Base-by-base conservation (phyloP, 352 stramenopile species). In the Phytophthora sp. region DNA sequence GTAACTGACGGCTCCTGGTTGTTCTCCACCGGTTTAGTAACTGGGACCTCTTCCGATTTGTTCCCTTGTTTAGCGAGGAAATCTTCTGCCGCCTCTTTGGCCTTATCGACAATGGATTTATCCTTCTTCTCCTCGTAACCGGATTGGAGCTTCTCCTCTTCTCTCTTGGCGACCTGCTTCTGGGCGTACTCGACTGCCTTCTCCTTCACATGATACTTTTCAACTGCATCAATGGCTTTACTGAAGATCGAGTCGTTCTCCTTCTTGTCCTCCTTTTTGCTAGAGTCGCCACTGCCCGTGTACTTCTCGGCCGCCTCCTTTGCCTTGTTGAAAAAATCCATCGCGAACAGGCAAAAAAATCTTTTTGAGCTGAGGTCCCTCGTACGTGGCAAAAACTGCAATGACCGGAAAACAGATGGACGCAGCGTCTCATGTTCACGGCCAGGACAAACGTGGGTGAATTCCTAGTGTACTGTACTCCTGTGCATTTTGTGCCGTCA, bases 181-280 rank as follows among this genome's bases (percentile, higher is more conserved):
- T 74, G 59, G 0, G 66, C 66, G 35, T 54, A 74, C 49, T 70
- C 59, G 27, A 45, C 59, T 15, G 54, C 53, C 41, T 73, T 73
- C 6, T 73, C 65, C 59, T 73, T 73, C 4, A 63, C 59, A 16
- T 73, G 65, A 16, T 73, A 73, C 45, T 73, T 70, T 15, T 74
- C 66, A 9, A 63, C 56, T 13, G 46, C 54, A 27, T 45, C 60
- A 27, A 66, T 62, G 2, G 60, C 66, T 16, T 74, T 69, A 16
- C 33, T 42, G 26, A 74, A 63, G 20, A 74, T 58, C 4, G 46
- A 65, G 16, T 69, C 59, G 16, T 21, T 50, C 29, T 73, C 53
- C n/a, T 68, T 69, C 31, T 66, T 54, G 30, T 51, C 47, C 21
- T 53, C 47, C 1, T 29, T 59, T 7, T 58, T 70, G 23, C 36